Conservation (phyloP, 306 rosid species). For the Fragaria iinumae region DNA sequence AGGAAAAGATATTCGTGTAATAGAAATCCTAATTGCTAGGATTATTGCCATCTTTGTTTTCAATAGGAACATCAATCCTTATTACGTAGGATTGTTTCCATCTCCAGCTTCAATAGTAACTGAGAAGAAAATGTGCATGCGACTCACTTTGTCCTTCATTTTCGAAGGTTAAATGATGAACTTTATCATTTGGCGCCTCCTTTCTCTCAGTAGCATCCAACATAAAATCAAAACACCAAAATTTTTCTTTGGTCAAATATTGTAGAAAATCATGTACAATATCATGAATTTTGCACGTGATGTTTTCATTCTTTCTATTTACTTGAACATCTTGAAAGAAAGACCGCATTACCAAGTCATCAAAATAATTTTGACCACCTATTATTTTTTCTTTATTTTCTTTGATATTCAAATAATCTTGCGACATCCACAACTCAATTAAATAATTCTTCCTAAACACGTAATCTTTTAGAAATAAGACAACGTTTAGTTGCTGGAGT, state of each 20-base stretch:
- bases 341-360: not conserved
- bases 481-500: no score
- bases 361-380: not conserved
- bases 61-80: no score
- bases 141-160: no score
- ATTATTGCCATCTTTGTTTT: no score
- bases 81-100: no score
- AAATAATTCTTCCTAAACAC: not conserved
- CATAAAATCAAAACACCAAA: not conserved
- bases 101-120: no score
- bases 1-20: no score
- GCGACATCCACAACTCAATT: no score
- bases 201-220: no score
- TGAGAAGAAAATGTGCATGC: no score
- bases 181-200: no score
- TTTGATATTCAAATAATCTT: not conserved
- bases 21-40: no score
- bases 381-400: not conserved
- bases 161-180: not conserved
- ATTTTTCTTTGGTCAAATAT: not conserved
- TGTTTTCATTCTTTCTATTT: not conserved
- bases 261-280: slow-evolving; percentile 2
- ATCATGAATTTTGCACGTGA: not conserved
- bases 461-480: not conserved
- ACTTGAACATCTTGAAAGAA: not conserved